Percentiles rank a stretch among this genome's conserved stretches.
These are phyloP conservation scores for Lignosus rhinocerotis DNA, from an alignment of 1,284 basidiomycete genomes.

Conservation along the genomic window DNA sequence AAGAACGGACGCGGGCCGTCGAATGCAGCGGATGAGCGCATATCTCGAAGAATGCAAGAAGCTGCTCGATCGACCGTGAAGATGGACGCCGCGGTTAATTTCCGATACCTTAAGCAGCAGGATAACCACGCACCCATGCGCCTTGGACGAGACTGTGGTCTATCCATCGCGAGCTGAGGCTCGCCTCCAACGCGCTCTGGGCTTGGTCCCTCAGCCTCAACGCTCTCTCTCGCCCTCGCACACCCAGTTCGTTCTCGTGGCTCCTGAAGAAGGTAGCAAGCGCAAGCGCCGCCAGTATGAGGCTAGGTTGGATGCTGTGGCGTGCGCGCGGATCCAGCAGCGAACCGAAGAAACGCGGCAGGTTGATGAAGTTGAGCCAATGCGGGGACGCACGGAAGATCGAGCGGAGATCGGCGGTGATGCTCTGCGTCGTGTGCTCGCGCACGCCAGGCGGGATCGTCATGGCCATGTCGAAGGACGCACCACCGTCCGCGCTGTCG, in stretches of 20 bases:
- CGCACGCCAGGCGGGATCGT: slow-evolving; percentile 44
- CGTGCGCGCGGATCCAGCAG: slow-evolving; percentile 57
- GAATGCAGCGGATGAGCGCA: slow-evolving; percentile 66
- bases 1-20: slow-evolving; percentile 51
- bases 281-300: slow-evolving; percentile 65
- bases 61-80: slow-evolving; percentile 36
- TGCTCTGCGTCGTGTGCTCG: slow-evolving; percentile 42
- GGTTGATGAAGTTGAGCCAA: slow-evolving; percentile 73
- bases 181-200: slow-evolving; percentile 70
- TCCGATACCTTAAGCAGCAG: background rate
- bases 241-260: slow-evolving; percentile 50
- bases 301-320: slow-evolving; percentile 62
- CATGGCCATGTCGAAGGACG: slow-evolving; percentile 21
- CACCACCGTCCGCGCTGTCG: slow-evolving; percentile 6
- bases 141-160: slow-evolving; percentile 72
- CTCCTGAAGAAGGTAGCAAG: slow-evolving; percentile 71
- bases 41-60: slow-evolving; percentile 70
- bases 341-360: slow-evolving; percentile 62
- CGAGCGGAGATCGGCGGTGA: slow-evolving; percentile 62
- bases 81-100: background rate
- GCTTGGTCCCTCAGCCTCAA: slow-evolving; percentile 63
- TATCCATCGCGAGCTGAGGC: slow-evolving; percentile 66
- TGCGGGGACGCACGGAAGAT: slow-evolving; percentile 64
- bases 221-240: slow-evolving; percentile 51
- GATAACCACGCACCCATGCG: slow-evolving; percentile 58